These are phyloP conservation scores for Dendrobium nobile DNA, from an alignment of 106 monocot genomes.

Conservation along the genomic window DNA sequence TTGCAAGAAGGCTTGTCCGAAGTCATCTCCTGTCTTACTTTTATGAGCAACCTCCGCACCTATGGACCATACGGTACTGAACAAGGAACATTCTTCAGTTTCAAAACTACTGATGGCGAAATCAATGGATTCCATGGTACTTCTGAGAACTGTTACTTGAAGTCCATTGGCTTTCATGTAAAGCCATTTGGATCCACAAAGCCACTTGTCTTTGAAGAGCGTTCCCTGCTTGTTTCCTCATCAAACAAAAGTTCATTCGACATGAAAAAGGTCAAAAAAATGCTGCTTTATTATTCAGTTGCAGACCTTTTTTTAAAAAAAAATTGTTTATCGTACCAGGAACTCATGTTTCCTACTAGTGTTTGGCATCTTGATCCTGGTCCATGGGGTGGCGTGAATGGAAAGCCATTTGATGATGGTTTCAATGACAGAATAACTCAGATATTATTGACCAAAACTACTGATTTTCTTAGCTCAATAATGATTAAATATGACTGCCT, in stretches of 20 bases:
- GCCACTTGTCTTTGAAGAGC: background rate
- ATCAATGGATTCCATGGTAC: background rate
- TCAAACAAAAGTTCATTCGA: background rate
- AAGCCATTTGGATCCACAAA: background rate
- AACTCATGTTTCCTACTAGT: background rate
- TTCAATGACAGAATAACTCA: conserved; percentile 38
- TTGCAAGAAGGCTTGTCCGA: background rate
- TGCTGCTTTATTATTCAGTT: background rate
- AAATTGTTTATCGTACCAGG: background rate
- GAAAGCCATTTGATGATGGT: conserved; percentile 51
- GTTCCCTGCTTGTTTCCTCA: background rate
- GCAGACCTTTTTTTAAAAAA: background rate
- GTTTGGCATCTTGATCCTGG: conserved; percentile 18
- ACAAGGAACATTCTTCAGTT: background rate
- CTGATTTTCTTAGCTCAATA: conserved; percentile 28
- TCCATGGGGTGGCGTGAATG: conserved; percentile 50
- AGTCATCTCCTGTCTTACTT: background rate
- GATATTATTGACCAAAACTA: conserved; percentile 21
- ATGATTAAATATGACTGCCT: conserved; percentile 44
- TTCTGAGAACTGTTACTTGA: background rate
- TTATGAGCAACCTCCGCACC: background rate
- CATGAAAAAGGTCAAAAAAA: background rate
- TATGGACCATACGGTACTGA: background rate
- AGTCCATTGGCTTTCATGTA: background rate
- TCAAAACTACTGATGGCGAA: background rate